A percentile compares a stretch with the other conserved stretches of the same genome.
Conservation (phyloP, 208 protist species). For the Acanthamoeba divionensis region DNA sequence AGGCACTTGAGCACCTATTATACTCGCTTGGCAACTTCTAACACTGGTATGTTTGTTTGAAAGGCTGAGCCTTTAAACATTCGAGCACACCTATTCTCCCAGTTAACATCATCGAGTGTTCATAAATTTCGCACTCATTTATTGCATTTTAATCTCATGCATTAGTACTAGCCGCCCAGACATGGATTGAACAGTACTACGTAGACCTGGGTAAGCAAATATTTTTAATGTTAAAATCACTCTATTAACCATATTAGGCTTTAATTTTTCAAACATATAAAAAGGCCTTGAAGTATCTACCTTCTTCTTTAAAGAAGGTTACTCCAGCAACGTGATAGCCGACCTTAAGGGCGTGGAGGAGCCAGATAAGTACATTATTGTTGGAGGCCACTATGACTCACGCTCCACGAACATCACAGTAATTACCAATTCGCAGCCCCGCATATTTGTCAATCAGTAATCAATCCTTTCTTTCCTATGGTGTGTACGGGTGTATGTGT, state of each 20-base stretch:
- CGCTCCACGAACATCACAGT: slow-evolving; percentile 25
- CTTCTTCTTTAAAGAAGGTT: not conserved
- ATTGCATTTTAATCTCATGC: not conserved
- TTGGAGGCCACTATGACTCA: slow-evolving; percentile 26
- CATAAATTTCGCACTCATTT: not conserved
- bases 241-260: not conserved
- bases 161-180: too few species aligned
- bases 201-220: not conserved
- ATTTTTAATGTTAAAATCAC: too few species aligned
- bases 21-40: slow-evolving; percentile 2
- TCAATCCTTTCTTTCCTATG: not conserved
- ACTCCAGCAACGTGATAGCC: slow-evolving; percentile 35
- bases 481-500: not conserved
- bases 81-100: not conserved
- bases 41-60: not conserved
- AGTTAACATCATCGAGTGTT: not conserved
- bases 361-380: not conserved
- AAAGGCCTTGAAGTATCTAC: not conserved
- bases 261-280: too few species aligned
- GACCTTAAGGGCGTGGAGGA: not conserved
- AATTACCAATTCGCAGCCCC: not conserved
- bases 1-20: slow-evolving; percentile 13
- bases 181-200: not conserved
- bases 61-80: not conserved
- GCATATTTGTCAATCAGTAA: not conserved